phyloP scores from a whole-genome alignment of 2,329 filamentous ascomycete species.

The Falciphora oryzae region DNA sequence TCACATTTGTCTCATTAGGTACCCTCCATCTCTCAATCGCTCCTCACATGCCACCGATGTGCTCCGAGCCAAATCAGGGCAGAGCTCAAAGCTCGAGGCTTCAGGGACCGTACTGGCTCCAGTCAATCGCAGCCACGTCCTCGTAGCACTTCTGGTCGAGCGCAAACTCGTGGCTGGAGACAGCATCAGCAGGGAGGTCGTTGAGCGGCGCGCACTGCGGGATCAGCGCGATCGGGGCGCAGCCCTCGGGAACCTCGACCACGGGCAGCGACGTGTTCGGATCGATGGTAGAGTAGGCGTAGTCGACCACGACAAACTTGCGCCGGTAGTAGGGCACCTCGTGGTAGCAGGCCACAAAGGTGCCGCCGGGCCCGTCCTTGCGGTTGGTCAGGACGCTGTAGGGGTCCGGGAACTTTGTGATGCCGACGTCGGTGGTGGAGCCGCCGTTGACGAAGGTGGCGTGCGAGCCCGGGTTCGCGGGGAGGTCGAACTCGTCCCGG shows the following conservation, averaged over 20 bases:
- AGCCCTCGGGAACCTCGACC: conserved; percentile 30
- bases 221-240: conserved; percentile 36
- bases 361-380: conserved; percentile 19
- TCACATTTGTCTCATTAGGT: not conserved
- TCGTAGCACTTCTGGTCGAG: conserved; percentile 33
- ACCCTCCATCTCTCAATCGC: too few relatives aligned
- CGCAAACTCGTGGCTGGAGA: conserved; percentile 34
- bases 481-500: conserved; percentile 13
- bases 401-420: conserved; percentile 29
- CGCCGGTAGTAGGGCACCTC: conserved; percentile 34
- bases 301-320: conserved; percentile 34
- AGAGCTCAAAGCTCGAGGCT: not conserved
- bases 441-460: conserved; percentile 29
- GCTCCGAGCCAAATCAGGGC: too few relatives aligned
- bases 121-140: conserved; percentile 23
- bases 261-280: conserved; percentile 12
- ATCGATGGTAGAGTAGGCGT: conserved; percentile 23
- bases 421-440: conserved; percentile 28
- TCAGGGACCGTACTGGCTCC: conserved; percentile 7
- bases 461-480: conserved; percentile 20
- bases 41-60: too few relatives aligned
- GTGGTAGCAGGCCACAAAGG: conserved; percentile 38
- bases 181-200: conserved; percentile 28
- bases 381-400: conserved; percentile 26
- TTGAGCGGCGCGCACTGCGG: conserved; percentile 36